Evolutionary conservation across 257 asterid genomes (phyloP).

Genomic region (Solanum rostratum): DNA sequence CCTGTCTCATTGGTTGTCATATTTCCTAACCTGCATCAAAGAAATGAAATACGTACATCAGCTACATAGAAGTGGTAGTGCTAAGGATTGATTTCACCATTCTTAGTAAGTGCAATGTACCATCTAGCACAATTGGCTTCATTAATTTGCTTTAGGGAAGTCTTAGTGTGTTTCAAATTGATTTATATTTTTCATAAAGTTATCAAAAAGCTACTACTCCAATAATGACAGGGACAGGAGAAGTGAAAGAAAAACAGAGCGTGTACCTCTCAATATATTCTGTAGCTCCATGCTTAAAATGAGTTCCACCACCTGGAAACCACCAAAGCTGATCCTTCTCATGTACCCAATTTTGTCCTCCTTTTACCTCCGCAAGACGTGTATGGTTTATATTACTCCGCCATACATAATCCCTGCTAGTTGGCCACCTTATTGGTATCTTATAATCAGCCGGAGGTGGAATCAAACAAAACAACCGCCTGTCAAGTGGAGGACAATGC

Average conservation of each 20-base stretch:
- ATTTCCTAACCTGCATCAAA: slow-evolving; percentile 67
- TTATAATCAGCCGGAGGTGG: slow-evolving; percentile 92
- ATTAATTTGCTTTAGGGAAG: background rate
- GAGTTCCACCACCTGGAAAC: slow-evolving; percentile 99
- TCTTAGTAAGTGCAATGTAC: background rate
- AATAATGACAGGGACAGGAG: background rate
- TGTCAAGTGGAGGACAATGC: slow-evolving; percentile 71
- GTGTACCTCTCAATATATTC: slow-evolving; percentile 82
- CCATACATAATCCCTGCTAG: slow-evolving; percentile 90
- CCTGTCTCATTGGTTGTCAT: slow-evolving; percentile 72
- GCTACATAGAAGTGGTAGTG: background rate
- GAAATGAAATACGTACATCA: background rate
- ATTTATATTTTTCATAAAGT: background rate
- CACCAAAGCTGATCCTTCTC: slow-evolving; percentile 74
- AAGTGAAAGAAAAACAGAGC: background rate
- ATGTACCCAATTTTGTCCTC: slow-evolving; percentile 98
- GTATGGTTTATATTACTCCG: slow-evolving; percentile 89
- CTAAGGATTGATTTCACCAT: background rate
- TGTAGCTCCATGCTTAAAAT: slow-evolving; percentile 92
- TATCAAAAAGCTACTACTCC: background rate
- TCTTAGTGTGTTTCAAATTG: background rate
- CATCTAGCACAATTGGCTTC: background rate
- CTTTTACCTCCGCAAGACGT: slow-evolving; percentile 86
- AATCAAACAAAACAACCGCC: slow-evolving; percentile 79
- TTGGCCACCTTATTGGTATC: slow-evolving; percentile 88